Percentiles rank a stretch among this genome's conserved stretches.
Conservation (phyloP, 2,329 filamentous ascomycete species). For the Aspergillus versicolor region DNA sequence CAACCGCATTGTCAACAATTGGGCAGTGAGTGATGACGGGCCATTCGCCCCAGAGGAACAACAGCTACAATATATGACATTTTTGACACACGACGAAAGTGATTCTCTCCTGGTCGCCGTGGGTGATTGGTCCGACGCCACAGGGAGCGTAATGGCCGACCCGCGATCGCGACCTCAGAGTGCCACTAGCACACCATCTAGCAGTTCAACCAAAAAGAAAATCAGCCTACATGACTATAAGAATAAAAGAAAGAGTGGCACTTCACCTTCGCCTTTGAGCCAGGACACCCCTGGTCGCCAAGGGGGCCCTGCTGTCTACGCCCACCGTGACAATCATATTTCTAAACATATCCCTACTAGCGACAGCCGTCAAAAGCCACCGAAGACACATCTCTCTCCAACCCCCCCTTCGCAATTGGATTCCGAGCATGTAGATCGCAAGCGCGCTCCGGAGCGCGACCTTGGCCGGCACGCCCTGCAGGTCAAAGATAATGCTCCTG, state of each 20-base stretch:
- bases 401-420: constrained; percentile 17
- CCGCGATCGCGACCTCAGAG: constrained; percentile 37
- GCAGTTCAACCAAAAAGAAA: constrained; percentile 56
- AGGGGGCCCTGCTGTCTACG: constrained; percentile 15
- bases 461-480: constrained; percentile 16
- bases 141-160: constrained; percentile 47
- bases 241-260: constrained; percentile 49
- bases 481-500: constrained; percentile 27
- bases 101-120: constrained; percentile 53
- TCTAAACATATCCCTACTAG: constrained; percentile 19
- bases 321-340: constrained; percentile 21
- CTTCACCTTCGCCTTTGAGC: constrained; percentile 26
- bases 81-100: constrained; percentile 57
- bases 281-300: constrained; percentile 21
- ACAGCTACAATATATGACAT: constrained; percentile 62
- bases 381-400: constrained; percentile 8
- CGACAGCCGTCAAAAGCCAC: constrained; percentile 17
- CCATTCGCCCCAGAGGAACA: constrained; percentile 58
- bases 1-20: constrained; percentile 44
- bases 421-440: constrained; percentile 22
- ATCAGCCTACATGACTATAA: constrained; percentile 63
- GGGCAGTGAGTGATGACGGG: constrained; percentile 49
- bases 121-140: constrained; percentile 54
- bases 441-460: constrained; percentile 28
- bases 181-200: constrained; percentile 42